A percentile compares a stretch with the other conserved stretches of the same genome.
Conservation (phyloP, 2,329 filamentous ascomycete species). For the Rosellinia necatrix region DNA sequence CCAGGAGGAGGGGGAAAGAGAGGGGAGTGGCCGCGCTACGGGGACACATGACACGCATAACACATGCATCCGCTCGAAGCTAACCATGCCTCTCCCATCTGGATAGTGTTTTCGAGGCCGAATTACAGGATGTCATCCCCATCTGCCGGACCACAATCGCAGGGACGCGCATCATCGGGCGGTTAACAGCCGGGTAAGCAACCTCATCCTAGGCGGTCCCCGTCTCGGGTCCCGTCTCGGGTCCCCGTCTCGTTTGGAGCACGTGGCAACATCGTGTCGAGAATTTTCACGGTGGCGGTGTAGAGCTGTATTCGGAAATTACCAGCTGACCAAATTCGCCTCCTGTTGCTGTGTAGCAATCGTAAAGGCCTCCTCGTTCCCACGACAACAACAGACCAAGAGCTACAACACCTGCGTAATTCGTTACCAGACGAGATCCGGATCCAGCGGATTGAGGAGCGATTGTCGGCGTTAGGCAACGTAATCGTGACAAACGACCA, state of each 20-base stretch:
- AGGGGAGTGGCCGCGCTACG: background rate
- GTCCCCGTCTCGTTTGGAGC: too few relatives aligned
- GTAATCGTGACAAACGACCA: constrained; percentile 97
- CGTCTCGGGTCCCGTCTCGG: too few relatives aligned
- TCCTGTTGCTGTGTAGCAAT: constrained; percentile 63
- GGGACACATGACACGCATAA: background rate
- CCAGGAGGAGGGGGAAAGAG: too few relatives aligned
- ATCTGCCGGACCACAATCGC: constrained; percentile 97
- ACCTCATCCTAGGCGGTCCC: background rate
- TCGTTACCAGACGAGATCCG: constrained; percentile 88
- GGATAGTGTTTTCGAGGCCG: constrained; percentile 87
- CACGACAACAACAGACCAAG: constrained; percentile 95
- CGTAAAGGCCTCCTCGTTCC: constrained; percentile 95
- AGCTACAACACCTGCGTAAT: constrained; percentile 95
- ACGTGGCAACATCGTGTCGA: background rate
- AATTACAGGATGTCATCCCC: constrained; percentile 95
- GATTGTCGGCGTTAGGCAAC: constrained; percentile 92
- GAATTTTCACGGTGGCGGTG: background rate
- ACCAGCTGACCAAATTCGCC: constrained; percentile 11
- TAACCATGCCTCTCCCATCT: constrained; percentile 6
- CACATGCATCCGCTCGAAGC: constrained; percentile 6
- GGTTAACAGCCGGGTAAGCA: constrained; percentile 85
- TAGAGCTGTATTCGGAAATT: background rate
- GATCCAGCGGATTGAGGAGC: constrained; percentile 97
- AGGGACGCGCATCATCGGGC: constrained; percentile 92